Evolutionary conservation across 352 stramenopile species (phyloP).

Genomic region (Globisporangium paroecandrum): DNA sequence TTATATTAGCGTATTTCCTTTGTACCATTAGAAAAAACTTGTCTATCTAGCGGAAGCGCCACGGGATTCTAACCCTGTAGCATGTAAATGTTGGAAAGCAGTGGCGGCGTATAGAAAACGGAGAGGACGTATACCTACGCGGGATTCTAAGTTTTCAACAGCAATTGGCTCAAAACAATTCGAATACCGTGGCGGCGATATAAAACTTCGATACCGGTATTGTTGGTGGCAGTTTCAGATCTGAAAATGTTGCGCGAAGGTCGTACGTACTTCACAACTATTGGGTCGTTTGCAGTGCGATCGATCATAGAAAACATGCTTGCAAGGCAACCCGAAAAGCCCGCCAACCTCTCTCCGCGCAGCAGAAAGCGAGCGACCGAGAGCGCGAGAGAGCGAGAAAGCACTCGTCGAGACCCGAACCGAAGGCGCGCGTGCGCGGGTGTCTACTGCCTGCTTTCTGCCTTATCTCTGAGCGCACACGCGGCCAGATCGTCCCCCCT

Average conservation of each 20-base stretch:
- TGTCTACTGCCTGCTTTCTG: neutral
- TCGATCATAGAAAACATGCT: neutral
- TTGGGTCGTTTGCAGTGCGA: neutral
- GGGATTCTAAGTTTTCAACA: too few relatives aligned
- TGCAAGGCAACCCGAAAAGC: constrained; percentile 3
- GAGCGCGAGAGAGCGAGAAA: neutral
- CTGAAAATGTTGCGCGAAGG: neutral
- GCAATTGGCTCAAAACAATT: too few relatives aligned
- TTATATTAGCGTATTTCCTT: too few relatives aligned
- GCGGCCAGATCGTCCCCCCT: neutral
- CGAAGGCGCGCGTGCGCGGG: neutral
- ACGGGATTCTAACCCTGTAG: too few relatives aligned
- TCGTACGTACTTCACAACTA: neutral
- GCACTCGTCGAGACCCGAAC: too few relatives aligned
- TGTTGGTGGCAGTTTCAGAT: neutral
- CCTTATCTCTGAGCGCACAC: neutral
- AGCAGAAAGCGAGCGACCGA: neutral
- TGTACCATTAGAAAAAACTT: too few relatives aligned
- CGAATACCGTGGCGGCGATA: neutral
- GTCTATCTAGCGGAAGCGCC: too few relatives aligned
- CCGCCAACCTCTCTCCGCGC: constrained; percentile 1
- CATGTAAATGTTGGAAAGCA: too few relatives aligned
- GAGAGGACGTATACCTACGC: too few relatives aligned
- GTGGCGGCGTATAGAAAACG: too few relatives aligned
- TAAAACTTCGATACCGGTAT: neutral